A percentile compares a stretch with the other conserved stretches of the same genome.
These are phyloP conservation scores for Coniochaeta ligniaria DNA, from an alignment of 2,329 filamentous ascomycete species.

Conservation along the genomic window DNA sequence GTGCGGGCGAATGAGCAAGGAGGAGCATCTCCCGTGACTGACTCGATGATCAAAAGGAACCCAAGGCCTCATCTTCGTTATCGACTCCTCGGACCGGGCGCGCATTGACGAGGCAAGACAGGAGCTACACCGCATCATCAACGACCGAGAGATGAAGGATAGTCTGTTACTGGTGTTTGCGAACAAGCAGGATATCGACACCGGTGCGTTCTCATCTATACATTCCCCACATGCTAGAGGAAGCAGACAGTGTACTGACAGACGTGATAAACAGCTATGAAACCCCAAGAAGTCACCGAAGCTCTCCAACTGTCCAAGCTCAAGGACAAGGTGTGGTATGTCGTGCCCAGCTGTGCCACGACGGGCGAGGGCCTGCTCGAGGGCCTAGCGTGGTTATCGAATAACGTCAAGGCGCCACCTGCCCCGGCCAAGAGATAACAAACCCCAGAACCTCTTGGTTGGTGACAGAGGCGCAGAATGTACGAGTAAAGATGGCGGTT, in stretches of 20 bases:
- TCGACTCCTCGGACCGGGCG: constrained; percentile 87
- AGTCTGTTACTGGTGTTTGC: constrained; percentile 91
- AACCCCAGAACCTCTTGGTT: background rate
- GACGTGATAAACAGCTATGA: constrained; percentile 55
- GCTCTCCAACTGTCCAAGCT: constrained; percentile 68
- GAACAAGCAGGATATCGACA: constrained; percentile 95
- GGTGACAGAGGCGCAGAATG: constrained; percentile 3
- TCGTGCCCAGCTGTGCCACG: constrained; percentile 75
- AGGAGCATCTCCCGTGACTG: background rate
- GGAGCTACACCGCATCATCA: constrained; percentile 94
- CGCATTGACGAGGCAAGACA: constrained; percentile 89
- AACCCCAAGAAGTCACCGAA: constrained; percentile 71
- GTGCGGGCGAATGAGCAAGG: background rate
- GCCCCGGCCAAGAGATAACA: constrained; percentile 48
- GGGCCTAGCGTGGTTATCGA: constrained; percentile 75
- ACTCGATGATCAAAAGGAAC: constrained; percentile 53
- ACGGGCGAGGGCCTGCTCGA: constrained; percentile 76
- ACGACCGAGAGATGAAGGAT: constrained; percentile 96
- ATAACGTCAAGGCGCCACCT: constrained; percentile 67
- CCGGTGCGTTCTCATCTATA: constrained; percentile 45
- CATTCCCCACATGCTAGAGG: background rate
- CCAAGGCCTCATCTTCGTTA: constrained; percentile 96
- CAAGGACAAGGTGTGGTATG: constrained; percentile 80
- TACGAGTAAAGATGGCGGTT: background rate
- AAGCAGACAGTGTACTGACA: constrained; percentile 3